Conservation (phyloP, 805 yeast genomes). For the Yarrowia keelungensis region DNA sequence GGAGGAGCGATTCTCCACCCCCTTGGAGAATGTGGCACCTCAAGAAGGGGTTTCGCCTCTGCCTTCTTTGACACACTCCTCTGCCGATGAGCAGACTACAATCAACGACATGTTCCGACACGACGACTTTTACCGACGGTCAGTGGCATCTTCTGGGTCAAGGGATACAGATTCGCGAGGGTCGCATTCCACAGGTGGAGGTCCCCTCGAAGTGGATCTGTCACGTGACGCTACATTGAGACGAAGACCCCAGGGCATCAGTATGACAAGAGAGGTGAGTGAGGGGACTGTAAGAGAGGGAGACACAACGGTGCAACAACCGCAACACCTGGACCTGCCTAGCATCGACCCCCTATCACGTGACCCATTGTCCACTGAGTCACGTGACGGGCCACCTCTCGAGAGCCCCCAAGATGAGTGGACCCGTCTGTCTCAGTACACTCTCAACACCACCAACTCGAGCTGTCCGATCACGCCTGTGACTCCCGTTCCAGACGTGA, state of each 20-base stretch:
- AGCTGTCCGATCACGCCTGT: constrained; percentile 25
- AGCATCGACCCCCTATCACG: not conserved
- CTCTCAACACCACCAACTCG: constrained; percentile 22
- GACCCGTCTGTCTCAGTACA: constrained; percentile 3
- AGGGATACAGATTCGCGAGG: not conserved
- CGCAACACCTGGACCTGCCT: not conserved
- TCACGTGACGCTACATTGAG: constrained; percentile 7
- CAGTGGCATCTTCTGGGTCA: not conserved
- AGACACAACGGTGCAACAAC: not conserved
- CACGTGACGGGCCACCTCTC: not conserved
- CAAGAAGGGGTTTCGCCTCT: not conserved
- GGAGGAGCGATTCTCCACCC: not conserved
- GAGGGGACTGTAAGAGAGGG: not conserved
- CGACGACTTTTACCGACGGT: not conserved
- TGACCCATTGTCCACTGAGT: not conserved
- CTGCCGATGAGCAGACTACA: not conserved
- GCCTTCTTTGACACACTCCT: not conserved
- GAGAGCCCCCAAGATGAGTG: constrained; percentile 1
- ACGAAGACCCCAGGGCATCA: constrained; percentile 1
- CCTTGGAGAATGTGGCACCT: not conserved
- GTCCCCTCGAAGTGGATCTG: not conserved
- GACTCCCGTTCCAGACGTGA: not conserved
- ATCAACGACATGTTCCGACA: not conserved
- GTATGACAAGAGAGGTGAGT: not conserved
- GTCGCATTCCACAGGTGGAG: not conserved